phyloP scores from a whole-genome alignment of 2,329 filamentous ascomycete species.

The Diaporthe humulicola region DNA sequence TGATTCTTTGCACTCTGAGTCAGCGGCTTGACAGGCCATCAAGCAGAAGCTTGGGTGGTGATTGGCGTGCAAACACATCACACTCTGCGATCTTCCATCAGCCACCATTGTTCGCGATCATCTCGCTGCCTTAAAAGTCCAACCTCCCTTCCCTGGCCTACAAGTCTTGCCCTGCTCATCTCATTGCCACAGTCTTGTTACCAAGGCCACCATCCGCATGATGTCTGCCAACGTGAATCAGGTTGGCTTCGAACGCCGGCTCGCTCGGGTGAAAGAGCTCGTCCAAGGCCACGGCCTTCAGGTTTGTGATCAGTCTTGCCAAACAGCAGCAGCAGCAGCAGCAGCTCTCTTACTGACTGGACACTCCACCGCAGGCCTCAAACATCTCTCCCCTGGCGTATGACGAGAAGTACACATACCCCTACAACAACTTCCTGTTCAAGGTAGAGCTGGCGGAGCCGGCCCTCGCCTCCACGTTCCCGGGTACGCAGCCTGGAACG shows the following conservation, averaged over 20 bases:
- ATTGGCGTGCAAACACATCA: no score
- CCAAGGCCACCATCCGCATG: background rate
- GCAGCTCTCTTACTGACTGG: background rate
- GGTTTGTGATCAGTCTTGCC: background rate
- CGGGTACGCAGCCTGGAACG: conserved; percentile 40
- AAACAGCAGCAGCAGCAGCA: no score
- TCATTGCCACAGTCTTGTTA: no score
- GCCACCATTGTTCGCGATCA: background rate
- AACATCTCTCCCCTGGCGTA: conserved; percentile 39
- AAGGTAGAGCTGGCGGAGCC: conserved; percentile 42
- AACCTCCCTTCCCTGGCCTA: background rate
- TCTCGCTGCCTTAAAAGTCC: background rate
- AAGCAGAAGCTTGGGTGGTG: no score
- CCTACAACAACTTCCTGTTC: conserved; percentile 46
- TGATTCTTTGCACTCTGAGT: no score
- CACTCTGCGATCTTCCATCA: no score
- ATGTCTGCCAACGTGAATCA: background rate
- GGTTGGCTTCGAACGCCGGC: background rate
- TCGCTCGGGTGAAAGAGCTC: background rate
- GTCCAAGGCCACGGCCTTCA: background rate
- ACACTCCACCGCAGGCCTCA: background rate
- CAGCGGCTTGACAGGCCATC: no score
- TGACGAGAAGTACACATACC: conserved; percentile 40
- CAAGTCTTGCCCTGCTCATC: background rate
- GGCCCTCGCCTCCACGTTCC: conserved; percentile 35